phyloP scores from a whole-genome alignment of 306 rosid species.

The Oxytropis ochrocephala region DNA sequence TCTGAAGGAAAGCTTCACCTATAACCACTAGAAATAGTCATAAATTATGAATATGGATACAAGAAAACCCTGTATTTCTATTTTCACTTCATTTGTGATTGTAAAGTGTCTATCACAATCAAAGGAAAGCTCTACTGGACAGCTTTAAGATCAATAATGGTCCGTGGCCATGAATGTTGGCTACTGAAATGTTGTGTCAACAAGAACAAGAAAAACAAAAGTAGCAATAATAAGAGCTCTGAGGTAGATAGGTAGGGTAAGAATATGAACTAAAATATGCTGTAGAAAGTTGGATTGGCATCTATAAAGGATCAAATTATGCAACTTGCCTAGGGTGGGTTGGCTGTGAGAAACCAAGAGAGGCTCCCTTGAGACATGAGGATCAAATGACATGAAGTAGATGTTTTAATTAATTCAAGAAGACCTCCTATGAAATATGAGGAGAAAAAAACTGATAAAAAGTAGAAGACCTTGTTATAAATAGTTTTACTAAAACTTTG shows the following conservation, averaged over 20 bases:
- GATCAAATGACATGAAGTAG: neutral
- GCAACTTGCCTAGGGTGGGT: neutral
- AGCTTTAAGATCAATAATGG: neutral
- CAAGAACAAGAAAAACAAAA: neutral
- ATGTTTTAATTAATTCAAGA: neutral
- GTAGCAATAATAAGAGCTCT: neutral
- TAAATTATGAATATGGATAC: too few species aligned
- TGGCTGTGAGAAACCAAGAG: neutral
- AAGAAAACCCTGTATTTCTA: too few species aligned
- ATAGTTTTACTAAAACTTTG: neutral
- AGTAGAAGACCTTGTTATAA: neutral
- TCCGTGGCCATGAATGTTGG: neutral
- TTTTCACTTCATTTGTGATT: too few species aligned
- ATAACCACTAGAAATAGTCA: too few species aligned
- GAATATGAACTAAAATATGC: neutral
- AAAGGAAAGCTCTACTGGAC: neutral
- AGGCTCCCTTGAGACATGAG: neutral
- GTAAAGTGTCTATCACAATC: neutral
- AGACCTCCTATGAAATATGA: neutral
- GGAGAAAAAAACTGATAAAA: neutral
- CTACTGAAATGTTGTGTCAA: neutral
- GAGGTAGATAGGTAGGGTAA: neutral
- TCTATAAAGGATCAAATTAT: neutral
- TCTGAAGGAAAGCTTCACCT: too few species aligned
- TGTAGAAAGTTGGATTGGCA: neutral